These are phyloP conservation scores for Phytophthora vignae DNA, from an alignment of 352 stramenopile genomes.

Conservation along the genomic window DNA sequence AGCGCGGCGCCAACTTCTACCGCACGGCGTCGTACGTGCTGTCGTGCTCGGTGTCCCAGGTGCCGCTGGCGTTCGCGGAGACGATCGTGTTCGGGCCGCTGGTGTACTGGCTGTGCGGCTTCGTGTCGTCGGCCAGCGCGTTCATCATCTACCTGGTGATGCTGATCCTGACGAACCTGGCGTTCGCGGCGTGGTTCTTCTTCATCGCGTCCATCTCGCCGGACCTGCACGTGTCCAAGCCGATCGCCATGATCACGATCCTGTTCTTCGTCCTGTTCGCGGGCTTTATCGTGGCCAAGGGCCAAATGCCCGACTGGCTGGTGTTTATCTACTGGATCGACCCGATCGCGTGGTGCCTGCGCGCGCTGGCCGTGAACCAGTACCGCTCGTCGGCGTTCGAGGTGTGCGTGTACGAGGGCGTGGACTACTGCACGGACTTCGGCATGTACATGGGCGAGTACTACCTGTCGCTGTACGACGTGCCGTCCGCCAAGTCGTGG, in stretches of 20 bases:
- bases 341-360: conserved; percentile 45
- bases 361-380: conserved; percentile 36
- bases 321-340: conserved; percentile 63
- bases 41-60: conserved; percentile 58
- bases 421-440: conserved; percentile 40
- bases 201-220: conserved; percentile 36
- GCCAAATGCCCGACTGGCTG: conserved; percentile 40
- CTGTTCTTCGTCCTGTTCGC: conserved; percentile 47
- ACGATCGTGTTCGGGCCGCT: conserved; percentile 72
- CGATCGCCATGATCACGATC: conserved; percentile 44
- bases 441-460: conserved; percentile 44
- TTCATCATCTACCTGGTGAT: conserved; percentile 51
- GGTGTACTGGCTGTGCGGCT: conserved; percentile 80
- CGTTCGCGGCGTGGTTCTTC: conserved; percentile 49
- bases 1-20: conserved; percentile 77
- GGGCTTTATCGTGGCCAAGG: conserved; percentile 51
- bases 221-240: conserved; percentile 37
- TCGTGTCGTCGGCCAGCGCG: conserved; percentile 8
- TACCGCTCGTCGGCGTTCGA: conserved; percentile 27
- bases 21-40: conserved; percentile 60
- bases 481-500: conserved; percentile 3
- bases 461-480: conserved; percentile 39
- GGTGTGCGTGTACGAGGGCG: conserved; percentile 37
- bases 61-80: conserved; percentile 64
- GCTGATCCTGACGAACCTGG: conserved; percentile 47